Evolutionary conservation across 2,329 filamentous ascomycete species (phyloP).

Genomic region (Colletotrichum sp.): DNA sequence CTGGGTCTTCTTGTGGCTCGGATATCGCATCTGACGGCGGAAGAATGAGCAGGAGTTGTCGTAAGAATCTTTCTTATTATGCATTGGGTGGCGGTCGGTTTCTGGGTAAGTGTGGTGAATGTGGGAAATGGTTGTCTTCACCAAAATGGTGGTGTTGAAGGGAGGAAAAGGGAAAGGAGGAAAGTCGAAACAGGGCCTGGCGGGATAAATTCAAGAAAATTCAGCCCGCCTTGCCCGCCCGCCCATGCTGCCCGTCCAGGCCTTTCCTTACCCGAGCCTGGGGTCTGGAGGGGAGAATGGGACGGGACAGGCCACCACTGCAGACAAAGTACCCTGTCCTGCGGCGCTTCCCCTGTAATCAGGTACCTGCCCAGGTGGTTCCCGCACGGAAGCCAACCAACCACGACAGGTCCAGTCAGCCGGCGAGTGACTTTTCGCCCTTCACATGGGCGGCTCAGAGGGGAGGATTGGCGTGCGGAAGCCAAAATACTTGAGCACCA

Average conservation of each 20-base stretch:
- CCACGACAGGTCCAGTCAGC: slow-evolving; percentile 12
- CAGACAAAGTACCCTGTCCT: background rate
- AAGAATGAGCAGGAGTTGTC: slow-evolving; percentile 52
- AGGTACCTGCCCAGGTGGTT: background rate
- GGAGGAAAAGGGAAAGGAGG: slow-evolving; percentile 14
- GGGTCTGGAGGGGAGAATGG: background rate
- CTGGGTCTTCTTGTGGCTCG: slow-evolving; percentile 53
- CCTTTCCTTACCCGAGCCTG: background rate
- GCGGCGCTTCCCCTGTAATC: background rate
- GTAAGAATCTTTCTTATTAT: slow-evolving; percentile 54
- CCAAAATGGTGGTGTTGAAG: slow-evolving; percentile 27
- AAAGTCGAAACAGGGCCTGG: slow-evolving; percentile 10
- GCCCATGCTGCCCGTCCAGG: background rate
- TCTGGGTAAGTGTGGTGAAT: slow-evolving; percentile 19
- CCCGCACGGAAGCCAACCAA: background rate
- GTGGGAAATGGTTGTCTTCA: slow-evolving; percentile 22
- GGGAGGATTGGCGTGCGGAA: slow-evolving; percentile 13
- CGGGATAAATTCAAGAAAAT: slow-evolving; percentile 18
- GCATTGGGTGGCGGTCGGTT: slow-evolving; percentile 52
- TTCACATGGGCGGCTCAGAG: slow-evolving; percentile 7
- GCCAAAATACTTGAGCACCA: slow-evolving; percentile 19
- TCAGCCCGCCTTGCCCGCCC: slow-evolving; percentile 4
- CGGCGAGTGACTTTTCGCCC: slow-evolving; percentile 15
- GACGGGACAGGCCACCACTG: slow-evolving; percentile 11
- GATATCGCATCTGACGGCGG: slow-evolving; percentile 63